Evolutionary conservation across 495 filamentous ascomycete species (phyloP).

Genomic region (Xylaria palmicola): DNA sequence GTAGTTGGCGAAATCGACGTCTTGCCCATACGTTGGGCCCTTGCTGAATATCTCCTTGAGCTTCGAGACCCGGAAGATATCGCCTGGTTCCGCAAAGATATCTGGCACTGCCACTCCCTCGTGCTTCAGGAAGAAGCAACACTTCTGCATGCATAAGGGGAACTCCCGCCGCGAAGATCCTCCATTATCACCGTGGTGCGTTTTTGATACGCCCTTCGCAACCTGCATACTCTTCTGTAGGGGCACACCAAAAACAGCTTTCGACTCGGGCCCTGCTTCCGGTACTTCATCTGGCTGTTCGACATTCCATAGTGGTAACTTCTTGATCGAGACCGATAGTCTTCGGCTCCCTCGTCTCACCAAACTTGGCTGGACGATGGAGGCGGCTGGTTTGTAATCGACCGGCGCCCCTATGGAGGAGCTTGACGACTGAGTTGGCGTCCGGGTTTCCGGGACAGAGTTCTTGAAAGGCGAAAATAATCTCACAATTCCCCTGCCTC

Average conservation of each 20-base stretch:
- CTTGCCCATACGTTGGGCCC: slow-evolving; percentile 38
- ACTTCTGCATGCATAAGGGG: slow-evolving; percentile 44
- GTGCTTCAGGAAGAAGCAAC: slow-evolving; percentile 42
- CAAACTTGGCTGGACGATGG: slow-evolving; percentile 29
- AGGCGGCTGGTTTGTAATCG: slow-evolving; percentile 18
- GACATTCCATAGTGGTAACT: slow-evolving; percentile 24
- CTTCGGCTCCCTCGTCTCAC: slow-evolving; percentile 33
- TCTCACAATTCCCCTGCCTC: slow-evolving; percentile 21
- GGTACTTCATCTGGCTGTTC: slow-evolving; percentile 15
- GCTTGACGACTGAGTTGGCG: slow-evolving; percentile 22
- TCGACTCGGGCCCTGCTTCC: slow-evolving; percentile 13
- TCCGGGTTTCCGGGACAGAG: slow-evolving; percentile 21
- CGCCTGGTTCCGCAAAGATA: slow-evolving; percentile 39
- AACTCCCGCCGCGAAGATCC: slow-evolving; percentile 38
- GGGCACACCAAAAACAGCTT: slow-evolving; percentile 39
- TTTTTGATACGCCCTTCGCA: slow-evolving; percentile 38
- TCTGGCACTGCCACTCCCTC: slow-evolving; percentile 33
- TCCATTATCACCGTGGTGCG: slow-evolving; percentile 34
- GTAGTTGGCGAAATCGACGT: slow-evolving; percentile 38
- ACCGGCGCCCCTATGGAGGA: slow-evolving; percentile 4
- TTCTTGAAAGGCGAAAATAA: slow-evolving; percentile 26
- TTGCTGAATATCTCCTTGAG: slow-evolving; percentile 38
- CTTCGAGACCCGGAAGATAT: slow-evolving; percentile 29
- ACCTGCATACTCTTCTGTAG: slow-evolving; percentile 39
- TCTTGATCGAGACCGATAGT: slow-evolving; percentile 35